Conservation (phyloP, 2,329 filamentous ascomycete genomes). For the Trichoderma harzianum region DNA sequence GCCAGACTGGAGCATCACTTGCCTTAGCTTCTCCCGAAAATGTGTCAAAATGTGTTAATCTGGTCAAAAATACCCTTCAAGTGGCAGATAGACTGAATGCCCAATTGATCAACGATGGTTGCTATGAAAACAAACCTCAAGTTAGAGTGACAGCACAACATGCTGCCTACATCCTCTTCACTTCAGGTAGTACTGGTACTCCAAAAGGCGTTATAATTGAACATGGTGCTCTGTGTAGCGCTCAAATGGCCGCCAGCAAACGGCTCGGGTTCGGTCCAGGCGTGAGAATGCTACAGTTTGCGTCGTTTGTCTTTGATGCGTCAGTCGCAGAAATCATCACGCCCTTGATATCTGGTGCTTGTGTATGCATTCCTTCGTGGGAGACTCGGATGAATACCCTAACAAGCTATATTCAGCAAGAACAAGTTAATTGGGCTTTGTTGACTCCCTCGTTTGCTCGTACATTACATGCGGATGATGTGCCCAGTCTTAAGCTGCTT, state of each 20-base stretch:
- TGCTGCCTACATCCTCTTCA: conserved; percentile 22
- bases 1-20: not conserved
- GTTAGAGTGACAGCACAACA: not conserved
- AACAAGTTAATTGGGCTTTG: not conserved
- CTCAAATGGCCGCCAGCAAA: not conserved
- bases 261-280: not conserved
- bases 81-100: not conserved
- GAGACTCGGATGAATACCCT: conserved; percentile 1
- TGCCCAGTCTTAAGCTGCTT: not conserved
- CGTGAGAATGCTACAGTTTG: conserved; percentile 14
- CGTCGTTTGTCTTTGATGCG: conserved; percentile 5
- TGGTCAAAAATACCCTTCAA: not conserved
- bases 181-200: conserved; percentile 22
- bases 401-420: not conserved
- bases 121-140: not conserved
- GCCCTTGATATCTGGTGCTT: conserved; percentile 3
- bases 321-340: conserved; percentile 1
- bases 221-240: conserved; percentile 13
- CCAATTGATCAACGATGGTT: not conserved
- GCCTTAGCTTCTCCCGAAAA: not conserved
- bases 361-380: conserved; percentile 12
- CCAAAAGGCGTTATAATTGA: conserved; percentile 23
- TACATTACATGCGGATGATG: not conserved
- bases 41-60: not conserved
- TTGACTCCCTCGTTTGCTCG: conserved; percentile 4